These are phyloP conservation scores for Rhododendron henanense DNA, from an alignment of 148 eudicot species.

Conservation along the genomic window DNA sequence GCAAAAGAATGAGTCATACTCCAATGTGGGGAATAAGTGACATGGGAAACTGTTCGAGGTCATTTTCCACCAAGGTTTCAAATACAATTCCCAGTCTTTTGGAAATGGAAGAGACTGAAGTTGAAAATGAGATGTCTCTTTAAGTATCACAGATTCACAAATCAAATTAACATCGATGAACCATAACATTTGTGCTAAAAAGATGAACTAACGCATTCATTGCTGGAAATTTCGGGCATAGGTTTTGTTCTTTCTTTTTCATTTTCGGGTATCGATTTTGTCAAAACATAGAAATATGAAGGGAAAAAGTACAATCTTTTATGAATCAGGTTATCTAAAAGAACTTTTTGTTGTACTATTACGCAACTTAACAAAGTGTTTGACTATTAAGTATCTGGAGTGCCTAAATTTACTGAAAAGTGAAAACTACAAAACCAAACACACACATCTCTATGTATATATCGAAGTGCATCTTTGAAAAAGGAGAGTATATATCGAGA, in stretches of 20 bases:
- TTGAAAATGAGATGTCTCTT: conserved; percentile 2
- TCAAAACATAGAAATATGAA: background rate
- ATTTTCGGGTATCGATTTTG: background rate
- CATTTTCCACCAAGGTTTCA: background rate
- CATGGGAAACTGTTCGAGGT: background rate
- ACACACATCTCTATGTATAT: background rate
- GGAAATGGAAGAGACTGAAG: background rate
- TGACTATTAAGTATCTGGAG: background rate
- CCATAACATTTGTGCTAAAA: background rate
- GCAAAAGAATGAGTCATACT: background rate
- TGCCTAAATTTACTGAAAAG: background rate
- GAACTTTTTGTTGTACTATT: background rate
- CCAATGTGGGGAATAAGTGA: background rate
- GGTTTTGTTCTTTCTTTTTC: background rate
- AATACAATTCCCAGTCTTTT: background rate
- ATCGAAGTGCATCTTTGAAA: background rate
- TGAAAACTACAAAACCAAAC: background rate
- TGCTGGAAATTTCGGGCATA: background rate
- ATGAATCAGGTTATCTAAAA: background rate
- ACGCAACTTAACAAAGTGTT: background rate
- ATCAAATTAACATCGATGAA: background rate
- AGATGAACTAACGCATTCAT: background rate
- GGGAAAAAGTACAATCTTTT: background rate
- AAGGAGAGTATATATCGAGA: background rate
- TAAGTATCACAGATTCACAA: background rate